Conservation (phyloP, 2,329 filamentous ascomycete species). For the Niveomyces coronatus region DNA sequence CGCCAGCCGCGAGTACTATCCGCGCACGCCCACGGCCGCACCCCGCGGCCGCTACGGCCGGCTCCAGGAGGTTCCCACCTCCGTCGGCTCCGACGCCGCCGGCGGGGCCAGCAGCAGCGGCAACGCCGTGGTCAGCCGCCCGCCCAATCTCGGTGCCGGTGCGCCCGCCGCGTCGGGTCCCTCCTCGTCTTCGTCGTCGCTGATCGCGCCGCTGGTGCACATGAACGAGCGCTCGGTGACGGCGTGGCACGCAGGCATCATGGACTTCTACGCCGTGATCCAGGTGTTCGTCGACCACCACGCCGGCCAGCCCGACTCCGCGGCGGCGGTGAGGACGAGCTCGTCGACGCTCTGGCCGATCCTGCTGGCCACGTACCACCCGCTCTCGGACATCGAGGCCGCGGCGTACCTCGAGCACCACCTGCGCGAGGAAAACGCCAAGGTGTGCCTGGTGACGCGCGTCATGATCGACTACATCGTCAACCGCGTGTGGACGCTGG, state of each 20-base stretch:
- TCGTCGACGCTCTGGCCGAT: slow-evolving; percentile 25
- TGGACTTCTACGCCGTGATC: slow-evolving; percentile 26
- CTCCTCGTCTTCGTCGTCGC: not conserved
- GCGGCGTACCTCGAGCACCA: slow-evolving; percentile 31
- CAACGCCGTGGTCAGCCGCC: slow-evolving; percentile 14
- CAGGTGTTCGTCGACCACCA: slow-evolving; percentile 26
- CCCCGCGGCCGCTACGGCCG: slow-evolving; percentile 20
- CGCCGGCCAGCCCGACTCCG: slow-evolving; percentile 22
- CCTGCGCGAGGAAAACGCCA: slow-evolving; percentile 28
- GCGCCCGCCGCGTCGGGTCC: not conserved
- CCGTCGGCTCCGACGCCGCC: slow-evolving; percentile 4
- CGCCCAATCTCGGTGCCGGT: no score
- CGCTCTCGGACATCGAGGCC: slow-evolving; percentile 27
- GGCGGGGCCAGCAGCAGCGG: slow-evolving; percentile 1
- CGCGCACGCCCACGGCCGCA: slow-evolving; percentile 20
- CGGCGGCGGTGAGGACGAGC: slow-evolving; percentile 19
- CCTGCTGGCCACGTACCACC: slow-evolving; percentile 27
- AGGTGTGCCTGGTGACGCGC: slow-evolving; percentile 32
- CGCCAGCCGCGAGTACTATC: slow-evolving; percentile 18
- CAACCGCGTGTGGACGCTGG: slow-evolving; percentile 29
- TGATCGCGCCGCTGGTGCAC: slow-evolving; percentile 22
- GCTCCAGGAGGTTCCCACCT: slow-evolving; percentile 16
- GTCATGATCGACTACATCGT: slow-evolving; percentile 33
- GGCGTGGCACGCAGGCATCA: slow-evolving; percentile 26
- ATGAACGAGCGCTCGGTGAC: slow-evolving; percentile 24